phyloP scores from a whole-genome alignment of 2,329 filamentous ascomycete species.

The Botrytis fabae region DNA sequence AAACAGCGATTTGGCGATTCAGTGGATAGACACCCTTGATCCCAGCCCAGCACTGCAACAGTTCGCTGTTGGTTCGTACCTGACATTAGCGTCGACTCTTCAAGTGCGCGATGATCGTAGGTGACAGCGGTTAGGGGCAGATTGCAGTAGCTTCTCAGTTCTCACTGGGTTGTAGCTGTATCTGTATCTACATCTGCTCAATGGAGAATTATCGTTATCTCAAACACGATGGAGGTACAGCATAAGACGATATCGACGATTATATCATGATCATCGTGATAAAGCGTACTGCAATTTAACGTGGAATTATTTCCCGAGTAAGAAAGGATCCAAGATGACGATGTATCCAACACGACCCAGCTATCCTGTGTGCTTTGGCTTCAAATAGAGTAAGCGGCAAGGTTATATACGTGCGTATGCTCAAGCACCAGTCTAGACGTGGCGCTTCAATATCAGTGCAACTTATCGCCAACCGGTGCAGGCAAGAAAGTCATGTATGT shows the following conservation, averaged over 20 bases:
- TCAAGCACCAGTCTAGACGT: not conserved
- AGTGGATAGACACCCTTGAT: constrained; percentile 18
- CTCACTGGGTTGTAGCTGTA: not conserved
- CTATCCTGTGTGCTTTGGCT: constrained; percentile 3
- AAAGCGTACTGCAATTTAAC: not conserved
- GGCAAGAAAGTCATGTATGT: not conserved
- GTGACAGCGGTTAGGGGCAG: constrained; percentile 23
- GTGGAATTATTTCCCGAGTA: not conserved
- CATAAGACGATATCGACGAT: not conserved
- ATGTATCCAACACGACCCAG: not conserved
- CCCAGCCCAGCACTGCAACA: constrained; percentile 17
- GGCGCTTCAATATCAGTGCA: constrained; percentile 3
- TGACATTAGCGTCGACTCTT: constrained; percentile 30
- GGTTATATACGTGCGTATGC: not conserved
- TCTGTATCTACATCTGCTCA: not conserved
- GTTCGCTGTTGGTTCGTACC: constrained; percentile 29
- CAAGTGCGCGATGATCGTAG: constrained; percentile 24
- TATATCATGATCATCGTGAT: constrained; percentile 15
- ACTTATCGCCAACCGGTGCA: constrained; percentile 3
- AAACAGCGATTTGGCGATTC: constrained; percentile 8
- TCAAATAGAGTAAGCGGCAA: not conserved
- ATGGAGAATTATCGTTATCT: constrained; percentile 8
- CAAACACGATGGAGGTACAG: constrained; percentile 16
- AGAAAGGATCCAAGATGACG: constrained; percentile 16
- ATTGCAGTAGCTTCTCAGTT: constrained; percentile 9